These are phyloP conservation scores for Zasmidium citrigriseum DNA, from an alignment of 2,329 filamentous ascomycete species.

Conservation along the genomic window DNA sequence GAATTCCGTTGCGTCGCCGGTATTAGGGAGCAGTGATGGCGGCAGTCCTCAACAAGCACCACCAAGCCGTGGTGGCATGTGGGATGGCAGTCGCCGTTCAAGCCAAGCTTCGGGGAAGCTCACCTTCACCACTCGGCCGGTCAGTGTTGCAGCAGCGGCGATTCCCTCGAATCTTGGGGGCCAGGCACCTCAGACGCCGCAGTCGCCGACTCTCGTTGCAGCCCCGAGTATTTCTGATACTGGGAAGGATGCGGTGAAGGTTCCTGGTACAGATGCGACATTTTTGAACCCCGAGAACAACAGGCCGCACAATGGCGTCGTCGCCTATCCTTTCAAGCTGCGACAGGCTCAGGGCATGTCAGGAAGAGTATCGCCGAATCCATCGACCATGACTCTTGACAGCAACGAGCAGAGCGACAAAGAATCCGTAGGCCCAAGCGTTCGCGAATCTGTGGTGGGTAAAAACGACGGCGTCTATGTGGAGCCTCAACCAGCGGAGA, in stretches of 20 bases:
- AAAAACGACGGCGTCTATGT: conserved; percentile 10
- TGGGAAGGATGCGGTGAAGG: conserved; percentile 23
- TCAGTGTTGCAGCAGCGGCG: conserved; percentile 24
- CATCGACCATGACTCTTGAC: conserved; percentile 30
- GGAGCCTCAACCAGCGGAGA: conserved; percentile 11
- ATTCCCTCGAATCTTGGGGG: conserved; percentile 10
- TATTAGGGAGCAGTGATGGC: background rate
- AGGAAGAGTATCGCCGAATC: conserved; percentile 17
- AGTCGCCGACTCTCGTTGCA: conserved; percentile 8
- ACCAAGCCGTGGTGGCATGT: conserved; percentile 10
- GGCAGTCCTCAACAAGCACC: conserved; percentile 10
- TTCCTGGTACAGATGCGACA: conserved; percentile 42
- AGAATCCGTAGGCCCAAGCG: background rate
- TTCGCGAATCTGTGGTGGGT: background rate
- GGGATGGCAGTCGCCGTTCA: conserved; percentile 23
- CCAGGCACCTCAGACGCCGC: conserved; percentile 8
- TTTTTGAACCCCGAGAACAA: conserved; percentile 57
- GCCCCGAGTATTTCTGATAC: conserved; percentile 20
- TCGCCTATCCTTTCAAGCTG: conserved; percentile 73
- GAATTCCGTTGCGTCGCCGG: conserved; percentile 9
- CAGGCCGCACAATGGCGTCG: conserved; percentile 66
- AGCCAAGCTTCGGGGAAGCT: conserved; percentile 20
- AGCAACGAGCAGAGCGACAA: conserved; percentile 14
- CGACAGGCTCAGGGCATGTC: conserved; percentile 41
- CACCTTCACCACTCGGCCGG: conserved; percentile 27